Conservation (phyloP, 2,329 filamentous ascomycete genomes). For the Apiospora aurea region DNA sequence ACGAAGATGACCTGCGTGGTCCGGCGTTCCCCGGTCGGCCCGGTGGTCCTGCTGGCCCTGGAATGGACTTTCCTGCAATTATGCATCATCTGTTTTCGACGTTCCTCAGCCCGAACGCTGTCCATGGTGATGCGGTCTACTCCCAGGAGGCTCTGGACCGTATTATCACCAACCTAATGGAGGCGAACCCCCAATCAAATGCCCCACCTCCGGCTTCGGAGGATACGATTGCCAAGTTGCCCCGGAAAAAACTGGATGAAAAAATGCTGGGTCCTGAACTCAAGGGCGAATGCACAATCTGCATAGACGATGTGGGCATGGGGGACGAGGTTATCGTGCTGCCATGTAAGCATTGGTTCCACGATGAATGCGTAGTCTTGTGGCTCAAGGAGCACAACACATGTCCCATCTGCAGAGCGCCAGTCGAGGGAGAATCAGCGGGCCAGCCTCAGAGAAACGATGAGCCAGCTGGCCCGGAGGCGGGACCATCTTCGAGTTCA, state of each 20-base stretch:
- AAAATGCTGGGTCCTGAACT: constrained; percentile 71
- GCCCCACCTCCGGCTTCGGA: constrained; percentile 83
- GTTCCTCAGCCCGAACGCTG: constrained; percentile 59
- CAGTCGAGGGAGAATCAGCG: constrained; percentile 50
- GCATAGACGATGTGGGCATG: constrained; percentile 82
- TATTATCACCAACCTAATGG: constrained; percentile 88
- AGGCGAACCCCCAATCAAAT: constrained; percentile 76
- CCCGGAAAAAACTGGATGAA: constrained; percentile 73
- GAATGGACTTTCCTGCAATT: constrained; percentile 44
- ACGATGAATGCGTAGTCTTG: constrained; percentile 78
- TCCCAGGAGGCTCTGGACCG: constrained; percentile 89
- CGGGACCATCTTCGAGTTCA: constrained; percentile 30
- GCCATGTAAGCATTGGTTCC: constrained; percentile 94
- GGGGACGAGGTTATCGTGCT: constrained; percentile 78
- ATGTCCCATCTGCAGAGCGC: constrained; percentile 80
- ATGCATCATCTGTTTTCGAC: constrained; percentile 61
- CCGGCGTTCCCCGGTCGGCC: constrained; percentile 32
- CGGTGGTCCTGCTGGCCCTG: constrained; percentile 32
- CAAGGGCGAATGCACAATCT: constrained; percentile 90
- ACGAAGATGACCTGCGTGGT: constrained; percentile 25
- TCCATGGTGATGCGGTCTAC: constrained; percentile 83
- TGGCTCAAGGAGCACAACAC: constrained; percentile 94
- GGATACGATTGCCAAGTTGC: constrained; percentile 75
- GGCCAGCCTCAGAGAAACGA: not conserved
- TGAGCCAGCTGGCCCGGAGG: constrained; percentile 21